Evolutionary conservation across 2,329 filamentous ascomycete species (phyloP), one percentile per base, ranked within the genome.

Genomic region (Celoporthe dispersa): DNA sequence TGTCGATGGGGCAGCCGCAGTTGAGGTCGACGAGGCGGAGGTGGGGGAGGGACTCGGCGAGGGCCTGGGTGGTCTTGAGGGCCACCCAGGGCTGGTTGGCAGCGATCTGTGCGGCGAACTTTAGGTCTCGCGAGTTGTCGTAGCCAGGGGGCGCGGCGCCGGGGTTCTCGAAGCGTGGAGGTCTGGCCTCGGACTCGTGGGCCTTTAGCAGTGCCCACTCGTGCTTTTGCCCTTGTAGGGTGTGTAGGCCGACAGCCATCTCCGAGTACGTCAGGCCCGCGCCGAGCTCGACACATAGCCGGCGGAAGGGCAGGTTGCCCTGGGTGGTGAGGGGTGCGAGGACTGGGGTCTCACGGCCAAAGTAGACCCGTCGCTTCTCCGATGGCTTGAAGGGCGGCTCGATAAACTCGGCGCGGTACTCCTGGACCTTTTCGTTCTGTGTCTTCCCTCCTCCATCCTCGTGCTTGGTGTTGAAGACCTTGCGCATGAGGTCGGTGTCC

Each of bases 161-260:
- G 72, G 82, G 83, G 2, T 86, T 84, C 1, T 84, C 86, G 76
- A 93, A 90, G 48, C 86, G 88, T 25, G 95, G 95, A 33, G 94
- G 88, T 31, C 83, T 80, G 25, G 91, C 84, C 80, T 99, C 96
- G 8, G 91, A 92, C 78, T 94, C 90, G 78, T 99, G 96, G 3
- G 93, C 93, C 80, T 96, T 97, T 86, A 98, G 89, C 68, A 99
- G 84, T 28, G 96, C 94, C 96, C 96, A 99, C 82, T 99, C 96
- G 1, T 91, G 87, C 81, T 95, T 97, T 73, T 92, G 89, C 48
- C 96, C 96, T 80, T 98, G 94, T 7, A 99, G 86, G 57, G 99
- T 82, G 12, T 95, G 94, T 80, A 97, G 84, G 37, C 93, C 91
- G 87, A 99, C 92, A 4, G 95, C 96, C 96, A 99, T 99, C 81